Evolutionary conservation across 139 green algal species (phyloP).

Genomic region (Micromonas pusilla): DNA sequence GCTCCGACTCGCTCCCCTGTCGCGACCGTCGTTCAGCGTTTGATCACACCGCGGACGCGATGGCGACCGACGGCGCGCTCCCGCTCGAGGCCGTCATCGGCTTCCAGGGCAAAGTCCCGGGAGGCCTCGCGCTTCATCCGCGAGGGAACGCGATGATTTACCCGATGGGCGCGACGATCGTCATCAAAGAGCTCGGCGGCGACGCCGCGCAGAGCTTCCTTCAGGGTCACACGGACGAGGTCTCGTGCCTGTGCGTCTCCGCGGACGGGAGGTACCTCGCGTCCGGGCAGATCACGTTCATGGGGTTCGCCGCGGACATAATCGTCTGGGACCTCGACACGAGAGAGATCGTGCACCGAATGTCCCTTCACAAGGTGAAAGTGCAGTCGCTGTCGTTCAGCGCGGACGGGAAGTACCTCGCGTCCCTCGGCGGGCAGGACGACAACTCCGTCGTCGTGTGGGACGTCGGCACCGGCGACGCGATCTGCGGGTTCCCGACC

Average conservation of each 20-base stretch:
- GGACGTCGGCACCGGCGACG: conserved; percentile 62
- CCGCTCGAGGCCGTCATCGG: conserved; percentile 43
- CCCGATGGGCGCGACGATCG: conserved; percentile 67
- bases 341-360: conserved; percentile 52
- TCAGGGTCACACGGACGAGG: conserved; percentile 57
- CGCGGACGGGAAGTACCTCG: conserved; percentile 56
- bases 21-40: too few relatives aligned
- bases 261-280: conserved; percentile 62
- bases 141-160: conserved; percentile 67
- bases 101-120: conserved; percentile 57
- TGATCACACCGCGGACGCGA: too few relatives aligned
- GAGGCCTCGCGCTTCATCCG: conserved; percentile 63
- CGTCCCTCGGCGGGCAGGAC: conserved; percentile 71
- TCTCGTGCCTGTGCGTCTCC: conserved; percentile 67
- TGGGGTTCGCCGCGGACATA: conserved; percentile 76
- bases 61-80: conserved; percentile 22
- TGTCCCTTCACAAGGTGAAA: conserved; percentile 80
- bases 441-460: conserved; percentile 80
- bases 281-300: conserved; percentile 70
- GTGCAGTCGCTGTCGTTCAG: conserved; percentile 69
- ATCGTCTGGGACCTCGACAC: conserved; percentile 76
- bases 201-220: conserved; percentile 47
- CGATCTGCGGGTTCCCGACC: conserved; percentile 72
- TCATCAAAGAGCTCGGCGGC: conserved; percentile 51
- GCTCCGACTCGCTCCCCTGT: too few relatives aligned